Evolutionary conservation across 2,329 filamentous ascomycete species (phyloP).

Genomic region (Scedosporium apiospermum): DNA sequence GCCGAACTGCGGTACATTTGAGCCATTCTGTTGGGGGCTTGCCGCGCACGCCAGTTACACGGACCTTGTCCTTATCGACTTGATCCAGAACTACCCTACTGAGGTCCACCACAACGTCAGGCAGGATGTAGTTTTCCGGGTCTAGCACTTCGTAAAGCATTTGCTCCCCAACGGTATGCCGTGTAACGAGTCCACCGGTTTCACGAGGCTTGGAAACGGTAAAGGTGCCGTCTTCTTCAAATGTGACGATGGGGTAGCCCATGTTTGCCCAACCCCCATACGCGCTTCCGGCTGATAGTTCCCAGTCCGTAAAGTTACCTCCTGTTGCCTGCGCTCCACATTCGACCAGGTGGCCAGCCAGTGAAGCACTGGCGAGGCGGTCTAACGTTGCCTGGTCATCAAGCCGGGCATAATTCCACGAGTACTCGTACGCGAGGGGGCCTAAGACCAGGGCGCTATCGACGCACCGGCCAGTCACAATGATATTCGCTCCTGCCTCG

Average conservation of each 20-base stretch:
- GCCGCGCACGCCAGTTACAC: slow-evolving; percentile 1
- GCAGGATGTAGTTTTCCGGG: slow-evolving; percentile 7
- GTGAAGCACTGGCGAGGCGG: background rate
- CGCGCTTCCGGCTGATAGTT: slow-evolving; percentile 1
- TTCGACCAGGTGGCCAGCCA: slow-evolving; percentile 5
- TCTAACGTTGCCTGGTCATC: background rate
- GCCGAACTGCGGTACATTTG: slow-evolving; percentile 5
- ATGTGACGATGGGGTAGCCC: slow-evolving; percentile 5
- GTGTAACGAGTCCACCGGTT: slow-evolving; percentile 4
- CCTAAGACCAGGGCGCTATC: slow-evolving; percentile 6
- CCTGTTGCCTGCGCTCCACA: slow-evolving; percentile 6
- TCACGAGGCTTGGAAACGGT: background rate
- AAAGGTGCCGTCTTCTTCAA: slow-evolving; percentile 2
- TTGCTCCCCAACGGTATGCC: slow-evolving; percentile 3
- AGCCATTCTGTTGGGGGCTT: slow-evolving; percentile 5
- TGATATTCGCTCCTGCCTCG: slow-evolving; percentile 2
- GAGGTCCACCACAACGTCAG: slow-evolving; percentile 7
- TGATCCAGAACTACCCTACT: slow-evolving; percentile 1
- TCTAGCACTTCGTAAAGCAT: slow-evolving; percentile 6
- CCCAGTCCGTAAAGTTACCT: slow-evolving; percentile 7
- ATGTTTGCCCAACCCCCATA: slow-evolving; percentile 7
- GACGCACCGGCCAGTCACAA: slow-evolving; percentile 6
- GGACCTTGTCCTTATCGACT: background rate
- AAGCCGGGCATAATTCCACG: slow-evolving; percentile 2
- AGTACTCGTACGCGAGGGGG: slow-evolving; percentile 4